Percentiles rank a stretch among this genome's conserved stretches.
Conservation (phyloP, 495 filamentous ascomycete species). For the Penicillium simplicissimum region DNA sequence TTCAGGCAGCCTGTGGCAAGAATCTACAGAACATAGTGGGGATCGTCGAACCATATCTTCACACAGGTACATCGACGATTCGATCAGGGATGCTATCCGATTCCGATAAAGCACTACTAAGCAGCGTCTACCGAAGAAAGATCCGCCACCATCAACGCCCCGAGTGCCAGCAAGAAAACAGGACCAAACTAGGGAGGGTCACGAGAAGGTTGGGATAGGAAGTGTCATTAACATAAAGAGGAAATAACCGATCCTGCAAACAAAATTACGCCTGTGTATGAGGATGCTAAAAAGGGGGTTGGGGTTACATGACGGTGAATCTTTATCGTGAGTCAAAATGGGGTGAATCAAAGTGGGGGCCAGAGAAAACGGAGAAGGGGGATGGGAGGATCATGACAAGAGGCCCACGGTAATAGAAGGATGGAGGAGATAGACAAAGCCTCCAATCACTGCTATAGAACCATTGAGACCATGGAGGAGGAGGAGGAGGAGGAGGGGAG, state of each 20-base stretch:
- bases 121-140: conserved; percentile 5
- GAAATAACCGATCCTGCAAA: conserved; percentile 38
- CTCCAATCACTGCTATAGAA: conserved; percentile 5
- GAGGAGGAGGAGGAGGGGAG: neutral
- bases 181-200: conserved; percentile 8
- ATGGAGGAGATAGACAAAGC: conserved; percentile 16
- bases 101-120: neutral
- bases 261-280: conserved; percentile 50
- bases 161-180: conserved; percentile 17
- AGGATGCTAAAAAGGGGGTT: conserved; percentile 39
- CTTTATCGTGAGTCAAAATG: conserved; percentile 52
- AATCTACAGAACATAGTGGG: conserved; percentile 19
- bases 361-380: conserved; percentile 7
- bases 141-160: conserved; percentile 13
- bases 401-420: conserved; percentile 9
- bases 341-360: conserved; percentile 19
- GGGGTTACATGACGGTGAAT: conserved; percentile 63
- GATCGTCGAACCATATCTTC: conserved; percentile 18
- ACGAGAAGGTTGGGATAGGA: conserved; percentile 13
- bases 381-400: conserved; percentile 27
- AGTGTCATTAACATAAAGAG: conserved; percentile 34
- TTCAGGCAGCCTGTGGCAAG: conserved; percentile 27
- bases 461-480: neutral
- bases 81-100: neutral
- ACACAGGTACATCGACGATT: conserved; percentile 5